Percentiles rank a stretch among this genome's conserved stretches.
These are phyloP conservation scores for Lipomyces orientalis DNA, from an alignment of 805 yeast species.

Conservation along the genomic window DNA sequence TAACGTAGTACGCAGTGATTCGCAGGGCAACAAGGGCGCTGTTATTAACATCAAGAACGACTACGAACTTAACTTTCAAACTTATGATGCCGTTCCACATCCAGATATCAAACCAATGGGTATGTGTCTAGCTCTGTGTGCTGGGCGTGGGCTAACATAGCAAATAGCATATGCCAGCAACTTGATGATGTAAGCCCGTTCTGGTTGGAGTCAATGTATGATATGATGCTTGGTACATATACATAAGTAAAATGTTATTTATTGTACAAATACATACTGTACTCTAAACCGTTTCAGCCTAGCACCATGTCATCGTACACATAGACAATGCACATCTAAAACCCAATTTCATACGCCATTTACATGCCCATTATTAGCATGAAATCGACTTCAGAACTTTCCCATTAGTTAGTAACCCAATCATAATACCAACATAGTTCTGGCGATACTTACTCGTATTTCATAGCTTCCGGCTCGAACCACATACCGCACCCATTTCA, in stretches of 20 bases:
- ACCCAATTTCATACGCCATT: neutral
- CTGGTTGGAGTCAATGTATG: neutral
- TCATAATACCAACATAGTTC: constrained; percentile 36
- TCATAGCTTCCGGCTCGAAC: constrained; percentile 83
- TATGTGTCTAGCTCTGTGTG: constrained; percentile 5
- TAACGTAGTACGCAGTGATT: constrained; percentile 61
- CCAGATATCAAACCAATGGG: constrained; percentile 94
- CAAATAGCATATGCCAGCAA: constrained; percentile 37
- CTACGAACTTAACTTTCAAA: constrained; percentile 52
- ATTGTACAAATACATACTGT: neutral
- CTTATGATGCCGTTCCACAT: constrained; percentile 83
- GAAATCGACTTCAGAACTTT: neutral
- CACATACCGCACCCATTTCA: constrained; percentile 86
- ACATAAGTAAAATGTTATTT: neutral
- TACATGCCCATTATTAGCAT: neutral
- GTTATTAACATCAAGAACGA: constrained; percentile 72
- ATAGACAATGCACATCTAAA: neutral
- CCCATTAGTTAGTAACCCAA: constrained; percentile 4
- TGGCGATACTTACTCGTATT: constrained; percentile 53
- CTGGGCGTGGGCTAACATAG: neutral
- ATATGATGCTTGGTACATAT: neutral
- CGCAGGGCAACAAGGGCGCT: constrained; percentile 89
- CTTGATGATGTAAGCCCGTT: constrained; percentile 22
- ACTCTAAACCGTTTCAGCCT: neutral
- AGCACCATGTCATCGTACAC: neutral